Conservation (phyloP, 805 yeast genomes). For the Candida ponderosae region DNA sequence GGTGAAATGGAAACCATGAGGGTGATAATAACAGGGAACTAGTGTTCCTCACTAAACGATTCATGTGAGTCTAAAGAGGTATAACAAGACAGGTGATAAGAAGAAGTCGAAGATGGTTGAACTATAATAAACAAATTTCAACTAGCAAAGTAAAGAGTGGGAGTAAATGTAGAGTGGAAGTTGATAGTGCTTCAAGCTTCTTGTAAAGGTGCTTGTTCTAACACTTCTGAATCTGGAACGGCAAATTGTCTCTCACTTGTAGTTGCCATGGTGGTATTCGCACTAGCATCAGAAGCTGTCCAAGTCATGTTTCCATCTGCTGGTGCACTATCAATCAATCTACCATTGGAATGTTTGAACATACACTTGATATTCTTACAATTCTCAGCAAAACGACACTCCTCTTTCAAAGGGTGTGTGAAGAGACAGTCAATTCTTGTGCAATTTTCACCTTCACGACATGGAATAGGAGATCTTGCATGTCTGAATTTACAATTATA, state of each 20-base stretch:
- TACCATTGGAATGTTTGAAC: constrained; percentile 78
- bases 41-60: too few relatives aligned
- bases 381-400: constrained; percentile 70
- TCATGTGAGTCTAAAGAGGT: too few relatives aligned
- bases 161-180: too few relatives aligned
- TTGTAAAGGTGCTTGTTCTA: constrained; percentile 58
- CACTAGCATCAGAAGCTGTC: constrained; percentile 13
- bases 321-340: constrained; percentile 28
- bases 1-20: too few relatives aligned
- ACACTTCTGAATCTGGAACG: constrained; percentile 62
- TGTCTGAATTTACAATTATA: constrained; percentile 78
- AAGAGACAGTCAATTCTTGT: constrained; percentile 74
- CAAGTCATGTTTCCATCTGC: constrained; percentile 13
- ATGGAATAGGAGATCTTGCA: constrained; percentile 62
- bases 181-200: constrained; percentile 23
- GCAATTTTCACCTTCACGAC: constrained; percentile 80
- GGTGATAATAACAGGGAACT: too few relatives aligned
- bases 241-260: constrained; percentile 68
- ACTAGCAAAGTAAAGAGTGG: too few relatives aligned
- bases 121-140: too few relatives aligned
- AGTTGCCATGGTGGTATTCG: constrained; percentile 19
- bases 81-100: too few relatives aligned
- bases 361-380: constrained; percentile 70
- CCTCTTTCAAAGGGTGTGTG: constrained; percentile 73
- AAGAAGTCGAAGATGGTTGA: too few relatives aligned